Base-by-base conservation (phyloP, 1,284 basidiomycete genomes). In the Tilletia indica region DNA sequence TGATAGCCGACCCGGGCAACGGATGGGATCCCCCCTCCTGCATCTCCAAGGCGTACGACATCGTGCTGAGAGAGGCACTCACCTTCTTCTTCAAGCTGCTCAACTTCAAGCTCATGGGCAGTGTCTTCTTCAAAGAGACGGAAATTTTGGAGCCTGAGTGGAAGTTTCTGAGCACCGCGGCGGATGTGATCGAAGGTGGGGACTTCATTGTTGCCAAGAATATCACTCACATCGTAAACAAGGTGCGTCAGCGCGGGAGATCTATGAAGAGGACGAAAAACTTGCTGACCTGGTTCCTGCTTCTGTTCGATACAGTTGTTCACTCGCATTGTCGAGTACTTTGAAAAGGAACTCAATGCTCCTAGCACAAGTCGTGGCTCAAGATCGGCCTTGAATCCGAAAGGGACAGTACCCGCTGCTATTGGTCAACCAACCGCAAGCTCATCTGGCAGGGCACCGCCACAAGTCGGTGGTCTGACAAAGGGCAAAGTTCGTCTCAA, bases 51-150 rank as follows among this genome's bases (percentile, higher is more conserved):
- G 92, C 93, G 77, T 99, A 98, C 85, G 95, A 99, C 83, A 86
- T 88, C 31, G 93, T 93, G 1, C 90, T 99, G 70, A 87, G 97
- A 71, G 92, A 95, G 76, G 93, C 93, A 9, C 87, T 99, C 76
- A 89, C 90, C 9, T 91, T 91, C 84, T 97, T 99, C 86, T 99
- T 99, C 88, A 91, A 90, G 81, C 87, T 99, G 45, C 90, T 99
- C 39, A 93, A 97, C 78, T 94, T 92, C 91, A 97, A 97, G 85
- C 88, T 99, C 69, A 96, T 96, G 86, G 93, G 92, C 74, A 92
- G 92, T n/a, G 92, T 95, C 69, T 93, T 96, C 85, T 97, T 97
- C 87, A 96, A 97, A 81, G 96, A 99, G 86, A 97, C 95, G 0
- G 97, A 99, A 82, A 90, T 98, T 34, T 88, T 99, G 42, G 97